A percentile compares a stretch with the other conserved stretches of the same genome.
These are phyloP conservation scores for Glycine latifolia DNA, from an alignment of 306 rosid species.

Conservation along the genomic window DNA sequence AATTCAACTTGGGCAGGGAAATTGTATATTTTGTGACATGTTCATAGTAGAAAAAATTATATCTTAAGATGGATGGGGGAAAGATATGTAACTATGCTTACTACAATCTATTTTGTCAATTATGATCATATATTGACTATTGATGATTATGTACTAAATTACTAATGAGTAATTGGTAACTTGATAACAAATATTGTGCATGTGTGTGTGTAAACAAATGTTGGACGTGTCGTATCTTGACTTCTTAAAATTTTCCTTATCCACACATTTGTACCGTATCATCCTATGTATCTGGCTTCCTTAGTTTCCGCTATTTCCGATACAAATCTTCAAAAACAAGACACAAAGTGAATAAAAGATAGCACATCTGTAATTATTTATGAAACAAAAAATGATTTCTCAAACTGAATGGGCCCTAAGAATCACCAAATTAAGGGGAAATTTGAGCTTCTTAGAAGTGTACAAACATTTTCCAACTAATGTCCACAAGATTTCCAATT, in stretches of 20 bases:
- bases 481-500: conserved; percentile 13
- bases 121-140: neutral
- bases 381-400: neutral
- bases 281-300: neutral
- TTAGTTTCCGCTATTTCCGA: neutral
- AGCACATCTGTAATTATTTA: neutral
- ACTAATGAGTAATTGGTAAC: neutral
- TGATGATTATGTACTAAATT: neutral
- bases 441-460: conserved; percentile 11
- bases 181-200: neutral
- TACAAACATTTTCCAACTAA: conserved; percentile 9
- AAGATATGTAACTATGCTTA: neutral
- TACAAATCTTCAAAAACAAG: no score
- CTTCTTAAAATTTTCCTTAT: no score
- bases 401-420: neutral
- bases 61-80: conserved; percentile 18
- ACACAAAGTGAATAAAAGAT: neutral
- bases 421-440: conserved; percentile 9
- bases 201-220: no score
- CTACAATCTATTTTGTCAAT: no score
- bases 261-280: neutral
- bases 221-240: no score
- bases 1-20: no score
- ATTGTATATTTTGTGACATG: no score
- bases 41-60: no score